Base-by-base conservation (phyloP, 1,284 basidiomycete genomes). In the Anthracocystis panici-leucophaei region DNA sequence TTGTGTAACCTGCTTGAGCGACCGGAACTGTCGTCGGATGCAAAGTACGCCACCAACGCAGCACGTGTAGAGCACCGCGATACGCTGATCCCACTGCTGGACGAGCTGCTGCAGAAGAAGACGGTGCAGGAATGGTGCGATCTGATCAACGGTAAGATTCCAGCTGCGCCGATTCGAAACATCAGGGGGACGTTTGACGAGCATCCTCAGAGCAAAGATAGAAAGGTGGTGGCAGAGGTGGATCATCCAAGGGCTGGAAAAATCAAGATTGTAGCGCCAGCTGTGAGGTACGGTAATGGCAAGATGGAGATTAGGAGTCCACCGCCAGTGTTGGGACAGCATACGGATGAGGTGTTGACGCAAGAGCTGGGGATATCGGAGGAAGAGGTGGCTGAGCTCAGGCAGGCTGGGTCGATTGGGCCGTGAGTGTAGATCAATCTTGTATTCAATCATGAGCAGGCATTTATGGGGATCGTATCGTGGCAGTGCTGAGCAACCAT, bases 211-310 rank as follows among this genome's bases (percentile, higher is more conserved):
- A 92, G 90, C 2, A 81, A 90, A 58, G 91, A 91, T 10, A 87
- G 92, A 38, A 86, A 87, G 40, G 88, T 91, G 50, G 88, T 89
- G 1, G 87, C 89, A 38, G 90, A 91, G 75, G 87, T 93, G 25
- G 88, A 92, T 48, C 84, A 81, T 65, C 90, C 91, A 27, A 88
- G 92, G 44, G 89, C 92, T 8, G 94, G 95, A 10, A 91, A 88
- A 80, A 89, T 97, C 85, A 94, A 93, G 86, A 88, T 97, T 63
- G 92, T 94, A 4, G 91, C 91, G 1, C 93, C 95, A 3, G 91
- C 95, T 0, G 93, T 97, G 40, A 88, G 89, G 18, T 97, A 96
- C 87, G 93, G 96, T 80, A 93, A 93, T 3, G 87, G 89, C 81
- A 91, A 91, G 62, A 86, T 86, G 86, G 61, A 71, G 61, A 65